phyloP scores from a whole-genome alignment of 2,329 filamentous ascomycete genomes.

The Blastomyces parvus region DNA sequence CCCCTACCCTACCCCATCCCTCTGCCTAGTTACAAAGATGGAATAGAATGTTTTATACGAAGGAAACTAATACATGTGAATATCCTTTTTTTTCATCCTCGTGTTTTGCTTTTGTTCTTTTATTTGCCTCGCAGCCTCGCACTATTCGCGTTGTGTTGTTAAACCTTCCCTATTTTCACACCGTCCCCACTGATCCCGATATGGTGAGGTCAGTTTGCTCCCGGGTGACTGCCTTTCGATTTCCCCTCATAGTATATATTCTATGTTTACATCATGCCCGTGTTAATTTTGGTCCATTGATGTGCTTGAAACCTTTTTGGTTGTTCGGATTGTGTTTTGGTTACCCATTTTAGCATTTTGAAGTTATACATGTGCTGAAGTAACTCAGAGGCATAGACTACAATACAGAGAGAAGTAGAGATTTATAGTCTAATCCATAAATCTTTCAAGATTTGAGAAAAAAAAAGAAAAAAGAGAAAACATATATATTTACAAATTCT shows the following conservation, averaged over 20 bases:
- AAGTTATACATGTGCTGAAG: not conserved
- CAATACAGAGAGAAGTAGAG: too few relatives aligned
- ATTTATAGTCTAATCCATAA: not conserved
- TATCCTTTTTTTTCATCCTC: too few relatives aligned
- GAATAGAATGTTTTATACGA: not conserved
- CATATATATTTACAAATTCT: not conserved
- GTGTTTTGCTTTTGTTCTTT: not conserved
- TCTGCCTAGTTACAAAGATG: not conserved
- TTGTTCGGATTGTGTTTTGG: not conserved
- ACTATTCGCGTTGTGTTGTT: too few relatives aligned
- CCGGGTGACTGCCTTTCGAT: not conserved
- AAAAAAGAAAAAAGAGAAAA: not conserved
- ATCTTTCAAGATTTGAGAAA: not conserved
- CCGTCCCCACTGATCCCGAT: too few relatives aligned
- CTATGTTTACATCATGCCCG: not conserved
- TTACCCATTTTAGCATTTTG: not conserved
- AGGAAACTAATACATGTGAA: not conserved
- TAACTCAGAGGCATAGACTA: not conserved
- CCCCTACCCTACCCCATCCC: not conserved
- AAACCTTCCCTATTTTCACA: too few relatives aligned
- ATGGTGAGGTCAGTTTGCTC: too few relatives aligned
- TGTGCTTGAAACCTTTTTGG: not conserved
- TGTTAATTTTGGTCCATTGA: not conserved
- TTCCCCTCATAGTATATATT: not conserved
- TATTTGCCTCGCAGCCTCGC: not conserved